A percentile compares a stretch with the other conserved stretches of the same genome.
Evolutionary conservation across 305 asterid species (phyloP).

Genomic region (Ilex paraguariensis): DNA sequence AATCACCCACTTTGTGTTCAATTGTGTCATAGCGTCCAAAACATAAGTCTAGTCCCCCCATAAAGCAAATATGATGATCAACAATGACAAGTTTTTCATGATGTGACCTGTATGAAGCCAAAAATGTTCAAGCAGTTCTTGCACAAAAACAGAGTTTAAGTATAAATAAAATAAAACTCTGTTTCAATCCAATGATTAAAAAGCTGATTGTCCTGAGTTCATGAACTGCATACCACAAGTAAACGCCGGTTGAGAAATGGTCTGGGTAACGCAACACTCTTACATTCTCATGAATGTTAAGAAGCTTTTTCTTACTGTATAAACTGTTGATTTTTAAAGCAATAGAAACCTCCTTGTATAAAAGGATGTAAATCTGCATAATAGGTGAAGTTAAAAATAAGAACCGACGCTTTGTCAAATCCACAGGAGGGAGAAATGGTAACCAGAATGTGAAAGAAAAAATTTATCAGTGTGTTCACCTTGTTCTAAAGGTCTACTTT

Average conservation of each 20-base stretch:
- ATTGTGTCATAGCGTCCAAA: constrained; percentile 89
- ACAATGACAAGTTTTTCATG: constrained; percentile 95
- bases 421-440: too few relatives aligned
- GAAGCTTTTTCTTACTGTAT: constrained; percentile 73
- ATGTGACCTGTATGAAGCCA: constrained; percentile 75
- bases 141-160: too few relatives aligned
- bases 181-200: too few relatives aligned
- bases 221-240: constrained; percentile 61
- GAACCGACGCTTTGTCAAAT: background rate
- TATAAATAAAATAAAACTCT: too few relatives aligned
- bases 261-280: constrained; percentile 83
- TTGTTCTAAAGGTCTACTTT: too few relatives aligned
- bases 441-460: too few relatives aligned
- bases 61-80: constrained; percentile 69
- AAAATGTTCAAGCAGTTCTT: background rate
- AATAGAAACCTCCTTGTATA: constrained; percentile 92
- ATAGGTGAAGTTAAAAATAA: background rate
- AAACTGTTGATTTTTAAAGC: constrained; percentile 93
- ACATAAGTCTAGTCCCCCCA: constrained; percentile 94
- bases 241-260: constrained; percentile 77
- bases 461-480: too few relatives aligned
- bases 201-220: constrained; percentile 1
- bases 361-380: constrained; percentile 88
- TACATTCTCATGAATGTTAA: constrained; percentile 81
- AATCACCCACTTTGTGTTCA: constrained; percentile 75